Conservation (phyloP, 169 alveolate genomes). For the Plasmodium cynomolgi region DNA sequence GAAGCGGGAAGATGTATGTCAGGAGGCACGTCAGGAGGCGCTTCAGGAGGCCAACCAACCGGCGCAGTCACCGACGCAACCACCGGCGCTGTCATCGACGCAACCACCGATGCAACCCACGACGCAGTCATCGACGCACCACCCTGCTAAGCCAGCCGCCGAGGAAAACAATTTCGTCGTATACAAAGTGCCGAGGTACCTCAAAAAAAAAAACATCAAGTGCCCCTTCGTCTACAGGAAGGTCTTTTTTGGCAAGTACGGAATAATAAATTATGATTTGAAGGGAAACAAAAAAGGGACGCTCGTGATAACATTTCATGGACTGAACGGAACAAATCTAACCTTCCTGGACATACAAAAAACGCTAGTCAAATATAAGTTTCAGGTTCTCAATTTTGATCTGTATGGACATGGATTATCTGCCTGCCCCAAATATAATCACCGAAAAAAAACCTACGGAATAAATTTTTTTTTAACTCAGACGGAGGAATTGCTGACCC, state of each 20-base stretch:
- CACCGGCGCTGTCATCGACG: neutral
- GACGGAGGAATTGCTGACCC: conserved; percentile 81
- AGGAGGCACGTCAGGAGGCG: neutral
- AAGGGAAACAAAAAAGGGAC: conserved; percentile 77
- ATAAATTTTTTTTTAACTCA: conserved; percentile 82
- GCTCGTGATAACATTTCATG: conserved; percentile 85
- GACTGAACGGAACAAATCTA: conserved; percentile 83
- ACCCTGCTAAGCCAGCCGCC: neutral
- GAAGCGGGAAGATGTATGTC: neutral
- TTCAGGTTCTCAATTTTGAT: conserved; percentile 84
- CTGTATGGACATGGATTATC: conserved; percentile 87
- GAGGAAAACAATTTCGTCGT: conserved; percentile 32
- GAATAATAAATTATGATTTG: conserved; percentile 78
- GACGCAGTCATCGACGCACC: neutral
- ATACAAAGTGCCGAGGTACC: conserved; percentile 81
- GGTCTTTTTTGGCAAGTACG: conserved; percentile 81
- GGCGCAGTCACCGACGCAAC: neutral
- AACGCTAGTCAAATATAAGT: conserved; percentile 75
- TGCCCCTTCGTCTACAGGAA: conserved; percentile 83
- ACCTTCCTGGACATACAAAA: conserved; percentile 80
- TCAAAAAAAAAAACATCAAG: conserved; percentile 74
- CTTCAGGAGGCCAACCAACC: neutral
- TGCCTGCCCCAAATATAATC: conserved; percentile 82
- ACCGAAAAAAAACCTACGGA: conserved; percentile 79
- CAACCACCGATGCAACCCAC: no score